Evolutionary conservation across 2,329 filamentous ascomycete genomes (phyloP), one percentile per base, ranked within the genome.

Genomic region (Leptosphaerulina australis): DNA sequence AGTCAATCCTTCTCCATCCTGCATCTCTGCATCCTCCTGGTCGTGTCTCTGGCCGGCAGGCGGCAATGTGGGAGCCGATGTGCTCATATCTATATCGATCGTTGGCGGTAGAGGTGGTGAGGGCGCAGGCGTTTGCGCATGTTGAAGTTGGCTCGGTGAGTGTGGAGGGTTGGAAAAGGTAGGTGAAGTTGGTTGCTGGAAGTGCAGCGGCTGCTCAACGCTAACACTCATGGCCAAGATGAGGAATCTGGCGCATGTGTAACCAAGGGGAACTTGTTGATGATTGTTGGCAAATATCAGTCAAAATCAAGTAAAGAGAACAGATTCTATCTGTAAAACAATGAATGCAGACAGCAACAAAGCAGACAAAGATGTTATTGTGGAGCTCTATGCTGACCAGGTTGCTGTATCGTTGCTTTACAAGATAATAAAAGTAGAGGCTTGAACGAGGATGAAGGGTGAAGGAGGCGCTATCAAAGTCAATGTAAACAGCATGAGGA

Each of bases 191-290:
- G 69, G 59, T 36, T 64, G 69, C 46, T 69, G 69, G 56, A 74
- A 74, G 50, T 73, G 68, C 39, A 72, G 59, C 44, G 70, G 67
- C 37, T 69, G 66, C 53, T 74, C 71, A 37, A 73, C 62, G 60
- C 64, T 70, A 60, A 74, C 67, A 56, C 73, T 75, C 73, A 75
- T 75, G 58, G 62, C 53, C 67, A 56, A 45, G 47, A 24, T 36
- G 20, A 38, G 31, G 37, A 20, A 35, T 22, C 24, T 15, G 25
- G 20, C 17, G 41, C 48, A 51, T 48, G 48, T 51, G 48, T 51
- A 43, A 51, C 48, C 36, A 31, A 25, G 33, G 26, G 24, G 5
- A 24, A n/a, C 21, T 26, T 31, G 20, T 17, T 10, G 30, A n/a
- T 7, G 15, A 12, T 14, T 30, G 8, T 8, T 30, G 25, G 25